A percentile compares a stretch with the other conserved stretches of the same genome.
Evolutionary conservation across 192 early-diverging fungal species (phyloP).

Genomic region (Backusella australiensis): DNA sequence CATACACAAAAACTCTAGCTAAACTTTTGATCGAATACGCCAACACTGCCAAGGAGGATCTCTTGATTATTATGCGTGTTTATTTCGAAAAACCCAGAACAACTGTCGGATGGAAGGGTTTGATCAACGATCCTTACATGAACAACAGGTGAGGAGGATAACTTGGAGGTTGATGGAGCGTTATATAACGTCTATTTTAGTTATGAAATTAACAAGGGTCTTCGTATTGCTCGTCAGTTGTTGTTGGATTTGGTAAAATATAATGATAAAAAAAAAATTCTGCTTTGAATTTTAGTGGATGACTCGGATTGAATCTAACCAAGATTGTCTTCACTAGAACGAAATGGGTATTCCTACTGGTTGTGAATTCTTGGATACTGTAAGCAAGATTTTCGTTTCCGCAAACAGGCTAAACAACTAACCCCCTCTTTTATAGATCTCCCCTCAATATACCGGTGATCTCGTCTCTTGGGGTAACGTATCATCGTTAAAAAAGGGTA

Average conservation of each 20-base stretch:
- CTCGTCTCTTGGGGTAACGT: constrained; percentile 58
- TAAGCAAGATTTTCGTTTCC: background rate
- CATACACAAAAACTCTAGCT: background rate
- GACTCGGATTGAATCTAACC: constrained; percentile 41
- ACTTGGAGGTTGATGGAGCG: background rate
- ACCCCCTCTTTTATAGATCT: constrained; percentile 40
- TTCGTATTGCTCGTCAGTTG: constrained; percentile 71
- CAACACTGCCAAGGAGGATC: constrained; percentile 43
- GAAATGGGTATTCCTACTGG: constrained; percentile 66
- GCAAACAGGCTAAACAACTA: background rate
- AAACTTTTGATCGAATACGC: constrained; percentile 1
- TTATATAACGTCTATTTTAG: constrained; percentile 17
- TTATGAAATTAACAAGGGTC: constrained; percentile 82
- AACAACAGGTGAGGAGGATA: constrained; percentile 53
- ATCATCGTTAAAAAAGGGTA: background rate
- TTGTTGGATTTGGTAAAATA: constrained; percentile 48
- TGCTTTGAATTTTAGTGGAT: background rate
- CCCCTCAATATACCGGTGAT: constrained; percentile 81
- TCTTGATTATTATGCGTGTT: constrained; percentile 79
- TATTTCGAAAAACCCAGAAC: constrained; percentile 89
- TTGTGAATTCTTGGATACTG: constrained; percentile 76
- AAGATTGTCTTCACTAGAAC: background rate
- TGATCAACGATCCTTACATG: constrained; percentile 80
- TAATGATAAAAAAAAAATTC: background rate
- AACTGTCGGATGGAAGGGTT: constrained; percentile 92